These are phyloP conservation scores for Talaromyces sp. DNA, from an alignment of 2,329 filamentous ascomycete species.

Conservation along the genomic window DNA sequence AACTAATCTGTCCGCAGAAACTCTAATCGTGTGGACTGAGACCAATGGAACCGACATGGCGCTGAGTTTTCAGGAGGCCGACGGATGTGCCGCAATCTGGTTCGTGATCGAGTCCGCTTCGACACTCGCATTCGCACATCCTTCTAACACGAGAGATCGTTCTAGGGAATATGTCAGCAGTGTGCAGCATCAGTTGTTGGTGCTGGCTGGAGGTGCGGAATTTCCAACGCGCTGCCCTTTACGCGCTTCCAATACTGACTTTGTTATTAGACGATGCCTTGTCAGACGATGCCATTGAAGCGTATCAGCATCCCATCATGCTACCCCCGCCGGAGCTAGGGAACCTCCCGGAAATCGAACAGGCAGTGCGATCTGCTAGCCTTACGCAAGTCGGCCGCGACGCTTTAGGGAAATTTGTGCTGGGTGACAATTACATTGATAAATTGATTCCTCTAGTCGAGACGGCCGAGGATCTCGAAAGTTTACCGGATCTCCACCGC, in stretches of 20 bases:
- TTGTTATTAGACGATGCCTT: slow-evolving; percentile 66
- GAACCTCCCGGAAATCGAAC: slow-evolving; percentile 78
- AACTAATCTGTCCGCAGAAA: slow-evolving; percentile 56
- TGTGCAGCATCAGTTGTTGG: slow-evolving; percentile 70
- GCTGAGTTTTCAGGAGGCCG: slow-evolving; percentile 93
- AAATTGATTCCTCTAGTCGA: slow-evolving; percentile 82
- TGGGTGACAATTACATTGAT: slow-evolving; percentile 77
- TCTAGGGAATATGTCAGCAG: slow-evolving; percentile 83
- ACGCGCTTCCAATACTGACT: slow-evolving; percentile 22
- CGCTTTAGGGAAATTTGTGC: slow-evolving; percentile 78
- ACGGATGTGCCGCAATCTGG: slow-evolving; percentile 92
- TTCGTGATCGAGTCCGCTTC: slow-evolving; percentile 35
- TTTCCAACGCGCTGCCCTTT: background rate
- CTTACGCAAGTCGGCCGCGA: slow-evolving; percentile 72
- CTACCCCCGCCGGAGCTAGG: slow-evolving; percentile 76
- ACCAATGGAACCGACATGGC: slow-evolving; percentile 91
- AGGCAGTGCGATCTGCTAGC: slow-evolving; percentile 73
- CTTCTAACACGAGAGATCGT: slow-evolving; percentile 7
- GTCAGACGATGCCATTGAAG: slow-evolving; percentile 81
- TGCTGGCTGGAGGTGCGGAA: slow-evolving; percentile 52
- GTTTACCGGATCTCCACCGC: slow-evolving; percentile 76
- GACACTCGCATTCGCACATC: background rate
- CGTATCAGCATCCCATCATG: slow-evolving; percentile 58
- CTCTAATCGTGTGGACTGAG: slow-evolving; percentile 97
- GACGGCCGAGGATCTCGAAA: slow-evolving; percentile 87